Evolutionary conservation across 2,329 filamentous ascomycete species (phyloP).

Genomic region (Nothophoma quercina): DNA sequence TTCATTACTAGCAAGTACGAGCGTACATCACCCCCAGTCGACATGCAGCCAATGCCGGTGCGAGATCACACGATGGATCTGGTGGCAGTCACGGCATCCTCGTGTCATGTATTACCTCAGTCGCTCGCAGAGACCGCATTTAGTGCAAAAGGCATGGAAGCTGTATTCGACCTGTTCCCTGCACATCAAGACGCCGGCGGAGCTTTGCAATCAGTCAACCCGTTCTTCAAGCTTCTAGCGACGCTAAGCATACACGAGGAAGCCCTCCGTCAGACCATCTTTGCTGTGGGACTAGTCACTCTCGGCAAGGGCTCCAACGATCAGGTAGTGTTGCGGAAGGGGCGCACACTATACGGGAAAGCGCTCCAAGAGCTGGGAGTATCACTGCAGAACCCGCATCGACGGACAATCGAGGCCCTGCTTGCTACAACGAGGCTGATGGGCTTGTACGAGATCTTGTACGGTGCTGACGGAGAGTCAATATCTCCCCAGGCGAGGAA

Average conservation of each 20-base stretch:
- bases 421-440: constrained; percentile 33
- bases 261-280: constrained; percentile 32
- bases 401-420: constrained; percentile 31
- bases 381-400: constrained; percentile 26
- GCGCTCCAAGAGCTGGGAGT: constrained; percentile 32
- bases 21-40: background rate
- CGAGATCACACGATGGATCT: constrained; percentile 1
- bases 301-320: constrained; percentile 31
- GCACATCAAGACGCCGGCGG: constrained; percentile 14
- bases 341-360: constrained; percentile 34
- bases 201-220: constrained; percentile 6
- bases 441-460: constrained; percentile 30
- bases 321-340: constrained; percentile 24
- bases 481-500: constrained; percentile 31
- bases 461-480: constrained; percentile 33
- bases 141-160: constrained; percentile 29
- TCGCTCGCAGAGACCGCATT: constrained; percentile 33
- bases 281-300: constrained; percentile 36
- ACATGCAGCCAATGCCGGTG: background rate
- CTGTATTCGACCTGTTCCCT: constrained; percentile 33
- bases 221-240: constrained; percentile 26
- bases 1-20: constrained; percentile 58
- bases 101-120: constrained; percentile 5
- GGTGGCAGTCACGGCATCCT: constrained; percentile 14
- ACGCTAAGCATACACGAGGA: constrained; percentile 31